Evolutionary conservation across 2,329 filamentous ascomycete species (phyloP).

Genomic region (Zymoseptoria brevis): DNA sequence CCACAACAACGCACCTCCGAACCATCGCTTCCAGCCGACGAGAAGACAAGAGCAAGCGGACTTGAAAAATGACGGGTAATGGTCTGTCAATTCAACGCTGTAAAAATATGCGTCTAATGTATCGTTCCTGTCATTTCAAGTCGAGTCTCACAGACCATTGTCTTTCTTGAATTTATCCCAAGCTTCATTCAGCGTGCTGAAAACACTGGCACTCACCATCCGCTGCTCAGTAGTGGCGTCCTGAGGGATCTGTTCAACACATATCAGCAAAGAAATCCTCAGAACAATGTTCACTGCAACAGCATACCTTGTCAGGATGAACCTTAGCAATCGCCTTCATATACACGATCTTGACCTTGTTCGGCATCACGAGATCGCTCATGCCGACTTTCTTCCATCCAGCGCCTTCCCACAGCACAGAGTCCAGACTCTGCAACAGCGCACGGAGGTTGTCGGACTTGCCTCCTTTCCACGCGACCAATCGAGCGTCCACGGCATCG

Average conservation of each 20-base stretch:
- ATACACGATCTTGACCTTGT: slow-evolving; percentile 93
- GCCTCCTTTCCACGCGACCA: slow-evolving; percentile 77
- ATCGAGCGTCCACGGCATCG: slow-evolving; percentile 73
- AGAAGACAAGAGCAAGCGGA: too few species aligned
- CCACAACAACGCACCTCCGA: too few species aligned
- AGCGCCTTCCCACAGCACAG: slow-evolving; percentile 81
- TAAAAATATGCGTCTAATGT: neutral
- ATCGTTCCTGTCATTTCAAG: neutral
- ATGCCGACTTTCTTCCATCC: slow-evolving; percentile 97
- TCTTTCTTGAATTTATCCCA: slow-evolving; percentile 62
- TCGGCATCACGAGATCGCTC: slow-evolving; percentile 84
- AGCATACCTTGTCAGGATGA: slow-evolving; percentile 93
- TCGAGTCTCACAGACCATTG: slow-evolving; percentile 45
- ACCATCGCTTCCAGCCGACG: too few species aligned
- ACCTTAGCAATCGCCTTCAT: slow-evolving; percentile 99
- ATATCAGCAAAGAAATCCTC: slow-evolving; percentile 10
- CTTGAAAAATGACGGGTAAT: too few species aligned
- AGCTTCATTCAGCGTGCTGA: slow-evolving; percentile 57
- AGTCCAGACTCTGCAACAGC: slow-evolving; percentile 75
- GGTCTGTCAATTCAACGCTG: too few species aligned
- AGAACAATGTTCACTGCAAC: neutral
- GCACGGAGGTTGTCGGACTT: slow-evolving; percentile 90
- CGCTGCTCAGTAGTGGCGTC: slow-evolving; percentile 58
- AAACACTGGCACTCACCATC: slow-evolving; percentile 60
- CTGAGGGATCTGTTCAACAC: slow-evolving; percentile 47